Conservation (phyloP, 1,139 yeast genomes). For the Sugiyamaella paludigena region DNA sequence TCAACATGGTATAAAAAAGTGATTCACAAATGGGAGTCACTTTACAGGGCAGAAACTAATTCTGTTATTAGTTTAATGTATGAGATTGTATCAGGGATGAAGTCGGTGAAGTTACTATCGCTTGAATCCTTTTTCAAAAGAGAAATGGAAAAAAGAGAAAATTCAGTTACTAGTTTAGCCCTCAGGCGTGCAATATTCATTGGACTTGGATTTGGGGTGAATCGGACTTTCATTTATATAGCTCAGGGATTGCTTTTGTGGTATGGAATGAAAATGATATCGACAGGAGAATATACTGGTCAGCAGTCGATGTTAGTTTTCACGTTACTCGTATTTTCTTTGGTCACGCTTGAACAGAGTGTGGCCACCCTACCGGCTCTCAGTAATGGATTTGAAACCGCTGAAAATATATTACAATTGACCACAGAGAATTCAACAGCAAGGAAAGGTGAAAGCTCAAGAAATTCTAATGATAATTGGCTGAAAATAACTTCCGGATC, state of each 20-base stretch:
- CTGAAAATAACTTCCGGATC: conserved; percentile 24
- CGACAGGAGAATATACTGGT: conserved; percentile 52
- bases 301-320: conserved; percentile 65
- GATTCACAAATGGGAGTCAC: conserved; percentile 54
- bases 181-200: conserved; percentile 32
- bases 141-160: conserved; percentile 40
- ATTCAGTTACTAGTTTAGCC: conserved; percentile 19
- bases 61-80: conserved; percentile 50
- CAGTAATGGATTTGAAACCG: conserved; percentile 55
- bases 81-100: conserved; percentile 59
- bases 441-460: not conserved
- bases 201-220: conserved; percentile 62
- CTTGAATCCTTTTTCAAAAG: conserved; percentile 48
- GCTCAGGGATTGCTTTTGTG: conserved; percentile 71
- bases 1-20: conserved; percentile 53
- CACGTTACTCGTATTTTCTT: conserved; percentile 69
- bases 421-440: not conserved
- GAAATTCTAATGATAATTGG: not conserved
- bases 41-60: conserved; percentile 57
- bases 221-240: conserved; percentile 52
- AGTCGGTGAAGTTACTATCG: conserved; percentile 59
- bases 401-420: conserved; percentile 39
- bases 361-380: conserved; percentile 70
- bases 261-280: conserved; percentile 72
- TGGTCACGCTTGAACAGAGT: conserved; percentile 59